These are phyloP conservation scores for Vitis riparia DNA, from an alignment of 164 flowering plant genomes.

Conservation along the genomic window DNA sequence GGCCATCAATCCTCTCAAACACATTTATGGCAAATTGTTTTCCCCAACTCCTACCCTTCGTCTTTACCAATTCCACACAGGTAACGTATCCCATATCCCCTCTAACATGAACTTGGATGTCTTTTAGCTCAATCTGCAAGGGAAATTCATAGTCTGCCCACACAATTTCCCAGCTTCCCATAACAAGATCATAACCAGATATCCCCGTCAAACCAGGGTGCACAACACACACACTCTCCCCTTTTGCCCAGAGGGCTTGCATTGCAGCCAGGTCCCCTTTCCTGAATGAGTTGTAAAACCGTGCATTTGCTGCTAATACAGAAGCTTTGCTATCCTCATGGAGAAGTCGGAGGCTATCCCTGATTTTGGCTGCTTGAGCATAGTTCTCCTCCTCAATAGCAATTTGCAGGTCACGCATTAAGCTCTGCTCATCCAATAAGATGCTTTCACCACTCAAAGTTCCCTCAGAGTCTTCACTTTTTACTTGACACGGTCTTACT, in stretches of 20 bases:
- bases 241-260: constrained; percentile 77
- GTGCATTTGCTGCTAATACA: constrained; percentile 71
- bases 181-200: constrained; percentile 73
- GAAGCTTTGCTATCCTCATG: constrained; percentile 75
- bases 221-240: constrained; percentile 64
- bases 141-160: constrained; percentile 88
- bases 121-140: constrained; percentile 67
- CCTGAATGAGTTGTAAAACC: constrained; percentile 77
- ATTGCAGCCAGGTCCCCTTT: constrained; percentile 65
- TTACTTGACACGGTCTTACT: constrained; percentile 34
- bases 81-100: constrained; percentile 85
- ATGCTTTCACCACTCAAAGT: constrained; percentile 52
- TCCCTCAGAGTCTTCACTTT: constrained; percentile 58
- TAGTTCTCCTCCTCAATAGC: constrained; percentile 88
- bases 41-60: constrained; percentile 94
- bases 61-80: constrained; percentile 78
- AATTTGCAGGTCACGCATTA: constrained; percentile 59
- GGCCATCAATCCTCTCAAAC: constrained; percentile 76
- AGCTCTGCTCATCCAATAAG: constrained; percentile 54
- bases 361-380: constrained; percentile 73
- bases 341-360: constrained; percentile 70
- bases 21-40: constrained; percentile 87
- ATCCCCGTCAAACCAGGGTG: constrained; percentile 77
- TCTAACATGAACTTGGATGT: constrained; percentile 67
- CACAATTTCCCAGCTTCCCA: constrained; percentile 92